Base-by-base conservation (phyloP, 2,329 filamentous ascomycete genomes). In the Talaromyces sp. region DNA sequence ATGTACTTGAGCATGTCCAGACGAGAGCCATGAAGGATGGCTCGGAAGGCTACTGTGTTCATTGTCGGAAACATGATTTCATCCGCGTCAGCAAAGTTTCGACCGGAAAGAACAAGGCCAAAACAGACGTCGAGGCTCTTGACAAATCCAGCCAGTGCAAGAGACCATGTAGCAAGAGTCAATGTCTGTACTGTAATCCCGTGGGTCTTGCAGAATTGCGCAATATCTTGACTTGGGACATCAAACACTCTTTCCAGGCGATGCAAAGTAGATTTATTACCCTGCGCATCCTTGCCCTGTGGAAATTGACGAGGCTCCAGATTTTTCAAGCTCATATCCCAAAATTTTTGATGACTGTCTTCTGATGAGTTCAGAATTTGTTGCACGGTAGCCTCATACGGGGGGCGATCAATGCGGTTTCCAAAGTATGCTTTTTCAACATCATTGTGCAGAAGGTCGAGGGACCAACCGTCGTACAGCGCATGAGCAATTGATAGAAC, bases 381-480 rank as follows among this genome's bases (percentile, higher is more conserved):
- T 29, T 81, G 77, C 1, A 96, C 75, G 24, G 86, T 81, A 1
- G 74, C 64, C 41, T 83, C 78, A 38, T 85, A 83, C 0, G 77
- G 71, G 10, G 80, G 77, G 4, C 86, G 80, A 1, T 71, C 41
- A 2, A 66, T 64, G 11, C 77, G 70, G 0, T 71, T 64, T 4
- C 78, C 77, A 4, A 77, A 54, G 64, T 96, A 96, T 1, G 87
- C 85, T n/a, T 74, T 78, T 17, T 81, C 73, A 0, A 96, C 82
- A 67, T 95, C 86, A 50, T 82, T 78, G 66, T 95, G 91, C 1
- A 97, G 74, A 17, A 96, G 76, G 3, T 81, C 79, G 13, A 97
- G 81, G 2, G 92, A 96, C 84, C 88, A 92, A 0, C 93, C 93
- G 69, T 97, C 93, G 65, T 97, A 97, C 21, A 96, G 80, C 1